phyloP scores from a whole-genome alignment of 805 yeast genomes.

The Hanseniaspora occidentalis region DNA sequence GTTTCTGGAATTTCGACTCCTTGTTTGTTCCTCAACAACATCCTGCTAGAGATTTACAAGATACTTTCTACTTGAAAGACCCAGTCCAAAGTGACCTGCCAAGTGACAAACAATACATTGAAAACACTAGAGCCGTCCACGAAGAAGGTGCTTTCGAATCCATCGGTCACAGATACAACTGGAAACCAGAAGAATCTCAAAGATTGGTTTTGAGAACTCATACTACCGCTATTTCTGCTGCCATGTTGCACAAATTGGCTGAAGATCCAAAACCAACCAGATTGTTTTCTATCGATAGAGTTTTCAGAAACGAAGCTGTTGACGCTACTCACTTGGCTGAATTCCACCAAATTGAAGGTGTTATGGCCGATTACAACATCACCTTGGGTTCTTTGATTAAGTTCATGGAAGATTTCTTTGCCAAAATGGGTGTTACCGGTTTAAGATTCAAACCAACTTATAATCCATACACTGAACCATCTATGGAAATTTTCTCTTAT shows the following conservation, averaged over 20 bases:
- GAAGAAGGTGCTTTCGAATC: constrained; percentile 87
- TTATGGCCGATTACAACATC: constrained; percentile 87
- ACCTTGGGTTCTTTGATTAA: constrained; percentile 95
- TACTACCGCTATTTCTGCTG: constrained; percentile 88
- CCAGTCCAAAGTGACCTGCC: constrained; percentile 76
- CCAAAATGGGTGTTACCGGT: constrained; percentile 92
- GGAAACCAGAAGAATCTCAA: constrained; percentile 85
- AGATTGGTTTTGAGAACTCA: constrained; percentile 93
- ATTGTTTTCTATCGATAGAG: constrained; percentile 92
- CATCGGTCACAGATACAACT: constrained; percentile 95
- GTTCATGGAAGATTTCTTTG: constrained; percentile 94
- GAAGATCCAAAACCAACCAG: constrained; percentile 80
- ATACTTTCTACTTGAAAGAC: constrained; percentile 93
- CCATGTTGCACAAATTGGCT: constrained; percentile 79
- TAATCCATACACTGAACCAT: constrained; percentile 98
- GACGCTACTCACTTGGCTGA: constrained; percentile 99
- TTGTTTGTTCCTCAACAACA: constrained; percentile 97
- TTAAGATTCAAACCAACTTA: constrained; percentile 97
- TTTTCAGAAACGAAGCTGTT: constrained; percentile 98
- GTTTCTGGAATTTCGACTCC: constrained; percentile 98
- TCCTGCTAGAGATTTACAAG: constrained; percentile 98
- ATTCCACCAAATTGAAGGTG: constrained; percentile 99
- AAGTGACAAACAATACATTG: constrained; percentile 65
- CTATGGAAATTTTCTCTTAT: constrained; percentile 94
- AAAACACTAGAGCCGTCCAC: constrained; percentile 72